A percentile compares a stretch with the other conserved stretches of the same genome.
phyloP scores from a whole-genome alignment of 2,329 filamentous ascomycete species.

The Alternaria infectoria region DNA sequence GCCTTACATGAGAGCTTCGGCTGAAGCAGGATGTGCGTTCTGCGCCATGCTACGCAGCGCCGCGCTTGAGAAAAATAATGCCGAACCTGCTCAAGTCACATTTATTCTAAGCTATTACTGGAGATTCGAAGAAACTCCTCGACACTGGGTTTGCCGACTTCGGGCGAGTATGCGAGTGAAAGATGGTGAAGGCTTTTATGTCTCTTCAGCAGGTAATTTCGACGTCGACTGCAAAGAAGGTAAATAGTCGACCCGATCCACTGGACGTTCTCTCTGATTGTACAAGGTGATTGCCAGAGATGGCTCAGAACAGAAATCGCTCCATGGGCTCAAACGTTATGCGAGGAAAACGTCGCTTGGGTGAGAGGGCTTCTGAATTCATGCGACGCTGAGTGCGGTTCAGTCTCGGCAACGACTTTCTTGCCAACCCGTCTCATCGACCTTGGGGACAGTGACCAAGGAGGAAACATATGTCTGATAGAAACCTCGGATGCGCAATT shows the following conservation, averaged over 20 bases:
- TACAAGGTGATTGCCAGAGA: not conserved
- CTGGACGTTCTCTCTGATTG: not conserved
- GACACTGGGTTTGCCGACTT: too few species aligned
- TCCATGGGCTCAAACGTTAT: not conserved
- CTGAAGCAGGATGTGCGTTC: not conserved
- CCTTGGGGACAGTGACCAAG: not conserved
- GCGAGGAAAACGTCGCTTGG: not conserved
- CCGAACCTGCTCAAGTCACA: not conserved
- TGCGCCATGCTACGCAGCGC: not conserved
- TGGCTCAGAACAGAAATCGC: not conserved
- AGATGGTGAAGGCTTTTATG: too few species aligned
- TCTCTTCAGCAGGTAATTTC: not conserved
- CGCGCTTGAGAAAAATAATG: accelerated
- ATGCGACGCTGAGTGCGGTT: not conserved
- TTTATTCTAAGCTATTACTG: accelerated
- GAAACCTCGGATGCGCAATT: not conserved
- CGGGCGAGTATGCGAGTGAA: accelerated
- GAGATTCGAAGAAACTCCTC: too few species aligned
- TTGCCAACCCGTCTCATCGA: not conserved
- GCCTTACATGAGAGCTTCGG: not conserved
- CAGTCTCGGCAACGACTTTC: not conserved
- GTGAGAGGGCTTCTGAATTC: accelerated
- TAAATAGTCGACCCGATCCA: not conserved
- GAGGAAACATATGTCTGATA: not conserved
- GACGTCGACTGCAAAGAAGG: not conserved